Evolutionary conservation across 768 basidiomycete species (phyloP).

Genomic region (Rhodotorula toruloides): DNA sequence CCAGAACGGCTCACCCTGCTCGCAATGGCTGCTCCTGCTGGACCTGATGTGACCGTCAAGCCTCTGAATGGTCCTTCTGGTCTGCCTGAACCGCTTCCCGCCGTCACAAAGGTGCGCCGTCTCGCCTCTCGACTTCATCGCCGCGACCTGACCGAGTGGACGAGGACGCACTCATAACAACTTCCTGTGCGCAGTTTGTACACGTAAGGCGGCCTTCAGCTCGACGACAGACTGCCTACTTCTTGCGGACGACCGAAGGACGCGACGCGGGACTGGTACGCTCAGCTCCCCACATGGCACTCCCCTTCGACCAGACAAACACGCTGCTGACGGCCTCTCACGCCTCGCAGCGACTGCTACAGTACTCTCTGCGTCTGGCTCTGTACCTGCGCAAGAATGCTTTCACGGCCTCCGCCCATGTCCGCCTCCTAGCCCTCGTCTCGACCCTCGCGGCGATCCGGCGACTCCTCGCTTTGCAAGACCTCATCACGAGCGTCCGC

Average conservation of each 20-base stretch:
- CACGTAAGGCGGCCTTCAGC: not conserved
- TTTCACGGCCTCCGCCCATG: not conserved
- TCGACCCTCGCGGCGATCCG: constrained; percentile 5
- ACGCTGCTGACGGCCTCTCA: not conserved
- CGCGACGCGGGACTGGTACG: constrained; percentile 10
- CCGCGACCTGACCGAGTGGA: not conserved
- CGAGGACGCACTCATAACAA: too few relatives aligned
- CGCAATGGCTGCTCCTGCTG: too few relatives aligned
- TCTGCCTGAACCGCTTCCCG: too few relatives aligned
- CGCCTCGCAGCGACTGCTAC: constrained; percentile 8
- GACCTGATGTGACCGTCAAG: not conserved
- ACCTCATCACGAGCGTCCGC: not conserved
- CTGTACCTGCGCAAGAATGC: not conserved
- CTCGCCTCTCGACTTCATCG: not conserved
- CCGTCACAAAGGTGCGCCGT: not conserved
- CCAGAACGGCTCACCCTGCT: too few relatives aligned
- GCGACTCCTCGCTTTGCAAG: not conserved
- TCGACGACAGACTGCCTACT: not conserved
- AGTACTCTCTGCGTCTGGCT: constrained; percentile 10
- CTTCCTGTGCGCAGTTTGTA: not conserved
- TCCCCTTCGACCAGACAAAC: not conserved
- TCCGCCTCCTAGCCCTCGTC: constrained; percentile 17
- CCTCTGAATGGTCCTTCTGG: not conserved
- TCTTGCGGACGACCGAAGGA: not conserved
- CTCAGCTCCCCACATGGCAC: not conserved